Percentiles rank a stretch among this genome's conserved stretches.
phyloP scores from a whole-genome alignment of 441 rosid species.

The Euphorbia celastroides region DNA sequence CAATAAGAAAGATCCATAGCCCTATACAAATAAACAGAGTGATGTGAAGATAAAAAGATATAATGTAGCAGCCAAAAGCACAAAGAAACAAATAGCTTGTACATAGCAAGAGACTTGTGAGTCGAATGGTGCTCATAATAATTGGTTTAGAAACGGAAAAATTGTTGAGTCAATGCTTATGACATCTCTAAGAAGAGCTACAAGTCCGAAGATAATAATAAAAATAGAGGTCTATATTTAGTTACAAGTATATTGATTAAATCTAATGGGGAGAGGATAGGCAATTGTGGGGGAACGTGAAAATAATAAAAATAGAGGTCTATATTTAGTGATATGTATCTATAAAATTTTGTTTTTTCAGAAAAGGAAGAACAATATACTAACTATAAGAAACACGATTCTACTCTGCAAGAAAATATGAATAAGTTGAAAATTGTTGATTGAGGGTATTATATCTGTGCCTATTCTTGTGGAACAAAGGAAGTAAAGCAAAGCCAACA shows the following conservation, averaged over 20 bases:
- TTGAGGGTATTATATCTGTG: too few relatives aligned
- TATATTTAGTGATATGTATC: too few relatives aligned
- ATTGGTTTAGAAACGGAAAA: background rate
- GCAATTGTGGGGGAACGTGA: too few relatives aligned
- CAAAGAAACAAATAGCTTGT: background rate
- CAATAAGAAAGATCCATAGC: slow-evolving; percentile 20
- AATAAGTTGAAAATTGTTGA: too few relatives aligned
- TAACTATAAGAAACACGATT: too few relatives aligned
- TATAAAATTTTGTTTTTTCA: too few relatives aligned
- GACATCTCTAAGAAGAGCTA: background rate
- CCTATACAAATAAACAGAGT: slow-evolving; percentile 5
- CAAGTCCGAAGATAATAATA: too few relatives aligned
- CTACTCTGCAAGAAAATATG: too few relatives aligned
- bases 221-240: too few relatives aligned
- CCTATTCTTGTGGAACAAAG: background rate
- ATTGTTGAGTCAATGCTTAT: background rate
- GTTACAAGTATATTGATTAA: background rate
- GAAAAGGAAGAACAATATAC: too few relatives aligned
- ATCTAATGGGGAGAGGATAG: too few relatives aligned
- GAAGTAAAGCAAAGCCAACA: background rate
- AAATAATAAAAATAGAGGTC: too few relatives aligned
- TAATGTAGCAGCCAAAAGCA: background rate
- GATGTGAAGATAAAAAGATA: background rate
- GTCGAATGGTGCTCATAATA: background rate
- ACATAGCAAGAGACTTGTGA: background rate